These are phyloP conservation scores for Leucocoprinus sp. DNA, from an alignment of 768 basidiomycete genomes.

Conservation along the genomic window DNA sequence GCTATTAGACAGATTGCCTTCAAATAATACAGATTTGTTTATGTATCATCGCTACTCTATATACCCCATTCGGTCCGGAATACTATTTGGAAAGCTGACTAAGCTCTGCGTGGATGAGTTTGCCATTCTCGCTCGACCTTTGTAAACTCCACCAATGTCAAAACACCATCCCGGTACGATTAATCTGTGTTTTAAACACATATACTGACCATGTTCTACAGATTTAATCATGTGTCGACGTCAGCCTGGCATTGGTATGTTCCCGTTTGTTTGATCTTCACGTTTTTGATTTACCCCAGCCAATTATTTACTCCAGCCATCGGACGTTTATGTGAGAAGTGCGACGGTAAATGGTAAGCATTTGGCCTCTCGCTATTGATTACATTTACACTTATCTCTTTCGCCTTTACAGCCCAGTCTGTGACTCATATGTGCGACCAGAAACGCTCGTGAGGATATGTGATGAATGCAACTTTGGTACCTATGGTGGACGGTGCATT, in stretches of 20 bases:
- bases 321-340: conserved; percentile 97
- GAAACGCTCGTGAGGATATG: conserved; percentile 97
- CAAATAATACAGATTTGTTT: conserved; percentile 3
- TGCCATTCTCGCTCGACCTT: background rate
- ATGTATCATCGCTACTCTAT: background rate
- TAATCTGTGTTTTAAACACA: background rate
- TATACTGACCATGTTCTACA: conserved; percentile 20
- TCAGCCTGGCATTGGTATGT: conserved; percentile 89
- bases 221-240: conserved; percentile 98
- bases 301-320: conserved; percentile 72
- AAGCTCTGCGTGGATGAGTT: background rate
- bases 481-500: conserved; percentile 95
- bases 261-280: background rate
- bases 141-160: conserved; percentile 48
- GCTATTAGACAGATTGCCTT: conserved; percentile 1
- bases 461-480: conserved; percentile 99
- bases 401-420: conserved; percentile 66
- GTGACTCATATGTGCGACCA: conserved; percentile 98
- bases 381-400: background rate
- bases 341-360: conserved; percentile 96
- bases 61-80: no score
- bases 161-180: conserved; percentile 79
- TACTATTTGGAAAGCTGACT: background rate
- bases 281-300: conserved; percentile 9
- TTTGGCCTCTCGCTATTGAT: background rate